phyloP scores from a whole-genome alignment of 2,329 filamentous ascomycete genomes.

The Zarea fungicola region DNA sequence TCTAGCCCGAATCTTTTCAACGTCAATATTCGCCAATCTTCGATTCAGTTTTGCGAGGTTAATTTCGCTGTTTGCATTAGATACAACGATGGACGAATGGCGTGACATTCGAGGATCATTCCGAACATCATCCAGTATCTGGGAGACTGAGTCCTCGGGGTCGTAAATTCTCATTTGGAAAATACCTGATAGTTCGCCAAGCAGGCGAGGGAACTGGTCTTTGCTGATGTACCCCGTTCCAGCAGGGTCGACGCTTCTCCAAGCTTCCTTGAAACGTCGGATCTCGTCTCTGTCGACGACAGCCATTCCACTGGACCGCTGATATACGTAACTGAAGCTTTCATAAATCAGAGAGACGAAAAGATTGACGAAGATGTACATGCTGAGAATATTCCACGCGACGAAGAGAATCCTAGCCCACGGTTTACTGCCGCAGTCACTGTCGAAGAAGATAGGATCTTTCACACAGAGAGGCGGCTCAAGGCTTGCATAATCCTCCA shows the following conservation, averaged over 20 bases:
- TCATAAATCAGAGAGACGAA: constrained; percentile 99
- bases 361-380: constrained; percentile 98
- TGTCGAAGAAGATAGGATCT: constrained; percentile 67
- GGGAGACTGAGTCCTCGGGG: constrained; percentile 78
- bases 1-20: constrained; percentile 66
- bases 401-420: constrained; percentile 92
- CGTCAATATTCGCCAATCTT: constrained; percentile 68
- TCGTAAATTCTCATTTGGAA: constrained; percentile 98
- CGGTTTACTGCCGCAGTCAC: constrained; percentile 84
- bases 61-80: constrained; percentile 52
- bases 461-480: constrained; percentile 76
- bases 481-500: constrained; percentile 89
- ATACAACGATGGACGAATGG: constrained; percentile 50
- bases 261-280: constrained; percentile 94
- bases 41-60: constrained; percentile 72
- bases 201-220: constrained; percentile 78
- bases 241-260: constrained; percentile 89
- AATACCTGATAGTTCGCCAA: constrained; percentile 88
- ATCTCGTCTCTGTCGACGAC: constrained; percentile 91
- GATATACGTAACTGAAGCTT: constrained; percentile 98
- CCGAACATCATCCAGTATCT: constrained; percentile 79
- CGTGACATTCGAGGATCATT: constrained; percentile 47
- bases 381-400: constrained; percentile 97
- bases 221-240: constrained; percentile 89
- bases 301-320: constrained; percentile 87